Evolutionary conservation across 108 stramenopile genomes (phyloP), one percentile per base, ranked within the genome.

Genomic region (Pseudonitzschia pungens): DNA sequence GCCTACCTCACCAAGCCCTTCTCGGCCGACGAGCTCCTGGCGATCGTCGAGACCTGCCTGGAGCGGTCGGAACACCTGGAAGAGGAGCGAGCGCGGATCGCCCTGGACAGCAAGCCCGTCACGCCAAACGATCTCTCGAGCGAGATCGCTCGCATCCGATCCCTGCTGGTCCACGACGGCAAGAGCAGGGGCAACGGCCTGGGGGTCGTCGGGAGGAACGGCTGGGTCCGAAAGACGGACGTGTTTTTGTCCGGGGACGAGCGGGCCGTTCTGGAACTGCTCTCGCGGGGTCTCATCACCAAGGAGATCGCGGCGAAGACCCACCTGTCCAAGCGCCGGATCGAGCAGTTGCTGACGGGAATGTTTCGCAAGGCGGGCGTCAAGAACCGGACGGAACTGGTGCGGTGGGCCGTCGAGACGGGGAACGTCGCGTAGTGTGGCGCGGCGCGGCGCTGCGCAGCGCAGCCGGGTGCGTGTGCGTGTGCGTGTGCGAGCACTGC

Each of bases 1-100:
- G 92, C 87, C 16, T 96, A 92, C 68, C 52, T 96, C 29, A 79
- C 89, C 29, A 96, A 94, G 75, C 95, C 95, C 28, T 92, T 96
- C 69, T 84, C 93, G 71, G 90, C 90, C 29, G 89, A 91, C 27
- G 95, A 96, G 68, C 71, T 96, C 32, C 41, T 94, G 12, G 82
- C 83, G 12, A 83, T 96, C 28, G 58, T 94, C 27, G 89, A 96
- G 69, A 84, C 78, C 54, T 53, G 70, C 65, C 83, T 86, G 4
- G 71, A 48, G 69, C 70, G 82, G 69, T 72, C 72, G n/a, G n/a
- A n/a, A n/a, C n/a, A n/a, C n/a, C n/a, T n/a, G n/a, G n/a, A n/a
- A n/a, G n/a, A n/a, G n/a, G n/a, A n/a, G n/a, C n/a, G n/a, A n/a
- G n/a, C n/a, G n/a, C n/a, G n/a, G n/a, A n/a, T n/a, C n/a, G n/a